Evolutionary conservation across 306 rosid species (phyloP).

Genomic region (Phaseolus lunatus): DNA sequence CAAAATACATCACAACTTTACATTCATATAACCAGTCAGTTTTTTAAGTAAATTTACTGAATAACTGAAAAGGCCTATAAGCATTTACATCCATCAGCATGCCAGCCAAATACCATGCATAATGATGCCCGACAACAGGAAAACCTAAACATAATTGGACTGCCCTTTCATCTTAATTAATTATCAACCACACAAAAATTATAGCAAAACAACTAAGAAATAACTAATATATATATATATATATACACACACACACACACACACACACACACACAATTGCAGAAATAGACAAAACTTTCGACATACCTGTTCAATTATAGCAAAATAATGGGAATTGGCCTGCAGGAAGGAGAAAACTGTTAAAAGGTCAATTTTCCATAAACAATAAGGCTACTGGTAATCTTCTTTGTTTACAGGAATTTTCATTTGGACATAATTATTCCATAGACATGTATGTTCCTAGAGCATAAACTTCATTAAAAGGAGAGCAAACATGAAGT

Average conservation of each 20-base stretch:
- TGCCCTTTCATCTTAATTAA: background rate
- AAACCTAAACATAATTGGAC: background rate
- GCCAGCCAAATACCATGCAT: constrained; percentile 4
- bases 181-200: background rate
- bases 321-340: constrained; percentile 95
- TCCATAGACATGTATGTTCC: constrained; percentile 6
- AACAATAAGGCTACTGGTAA: background rate
- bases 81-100: constrained; percentile 21
- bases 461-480: constrained; percentile 26
- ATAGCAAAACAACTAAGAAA: constrained; percentile 11
- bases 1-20: constrained; percentile 13
- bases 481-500: constrained; percentile 11
- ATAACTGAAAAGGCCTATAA: constrained; percentile 8
- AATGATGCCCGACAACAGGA: background rate
- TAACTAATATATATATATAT: too few relatives aligned
- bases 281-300: constrained; percentile 43
- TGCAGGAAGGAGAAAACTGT: constrained; percentile 59
- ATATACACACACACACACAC: too few relatives aligned
- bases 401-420: constrained; percentile 23
- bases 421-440: constrained; percentile 7
- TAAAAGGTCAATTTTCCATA: constrained; percentile 44
- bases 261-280: too few relatives aligned
- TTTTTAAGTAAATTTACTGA: constrained; percentile 28
- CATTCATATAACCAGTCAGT: constrained; percentile 13
- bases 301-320: constrained; percentile 96